Base-by-base conservation (phyloP, 257 asterid genomes). In the Nicotiana knightiana region DNA sequence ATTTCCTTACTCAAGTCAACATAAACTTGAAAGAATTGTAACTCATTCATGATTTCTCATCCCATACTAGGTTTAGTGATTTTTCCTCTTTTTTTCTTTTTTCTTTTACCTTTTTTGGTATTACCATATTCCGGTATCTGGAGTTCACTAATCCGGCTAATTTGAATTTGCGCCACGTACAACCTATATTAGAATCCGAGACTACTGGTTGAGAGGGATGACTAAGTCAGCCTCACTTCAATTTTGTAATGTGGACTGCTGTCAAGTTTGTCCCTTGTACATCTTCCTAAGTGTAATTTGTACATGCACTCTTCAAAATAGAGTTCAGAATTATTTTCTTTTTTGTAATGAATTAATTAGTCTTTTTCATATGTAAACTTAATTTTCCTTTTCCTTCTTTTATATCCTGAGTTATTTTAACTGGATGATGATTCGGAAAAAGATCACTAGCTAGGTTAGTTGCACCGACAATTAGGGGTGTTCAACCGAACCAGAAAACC, bases 1-100 rank as follows among this genome's bases (percentile, higher is more conserved):
- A 82, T 68, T 37, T 89, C 90, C 26, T 17, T 66, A 9, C 67
- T 88, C 51, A 80, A 59, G 30, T 83, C 86, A 57, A 54, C 77
- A 11, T 78, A 59, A 62, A 48, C 62, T 24, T 43, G 2, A 73
- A 73, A 48, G 4, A 48, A 21, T 70, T 68, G 77, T 68, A 37
- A 18, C 7, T 67, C 18, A 54, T 4, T 15, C 8, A 54, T 54
- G 59, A 54, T 54, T 54, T 53, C 1, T 5, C 59, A 43, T 46
- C 79, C 6, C 7, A 12, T 73, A 73, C 39, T 73, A 73, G 79
- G 33, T 35, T 73, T 73, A 73, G 79, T 48, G 43, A 6, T 13
- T 73, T 70, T 70, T 39, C 77, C 35, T 32, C 35, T 32, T 32
- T 3, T 30, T 30, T 35, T 9, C 0, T 18, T 67, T 17, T 54